Evolutionary conservation across 192 early-diverging fungal species (phyloP).

Genomic region (Backusella psychrophila): DNA sequence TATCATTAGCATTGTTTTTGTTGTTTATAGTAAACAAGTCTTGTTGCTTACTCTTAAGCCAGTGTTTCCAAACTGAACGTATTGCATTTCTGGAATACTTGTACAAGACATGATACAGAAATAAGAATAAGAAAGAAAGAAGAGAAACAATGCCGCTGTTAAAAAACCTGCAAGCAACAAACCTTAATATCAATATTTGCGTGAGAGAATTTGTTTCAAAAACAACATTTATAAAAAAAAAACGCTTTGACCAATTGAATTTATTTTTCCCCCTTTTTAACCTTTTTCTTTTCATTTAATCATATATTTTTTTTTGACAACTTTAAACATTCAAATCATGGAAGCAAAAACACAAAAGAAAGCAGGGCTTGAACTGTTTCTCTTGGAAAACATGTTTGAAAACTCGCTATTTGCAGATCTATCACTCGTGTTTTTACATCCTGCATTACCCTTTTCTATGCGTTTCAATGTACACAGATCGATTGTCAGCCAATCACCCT

Average conservation of each 20-base stretch:
- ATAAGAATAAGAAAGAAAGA: neutral
- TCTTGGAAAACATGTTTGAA: conserved; percentile 28
- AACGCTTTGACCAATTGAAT: neutral
- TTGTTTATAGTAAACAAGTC: neutral
- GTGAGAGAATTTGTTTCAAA: neutral
- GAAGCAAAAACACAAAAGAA: neutral
- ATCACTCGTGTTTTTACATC: conserved; percentile 25
- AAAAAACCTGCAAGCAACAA: neutral
- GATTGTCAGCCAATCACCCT: conserved; percentile 27
- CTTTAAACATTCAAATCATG: neutral
- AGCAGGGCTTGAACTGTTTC: conserved; percentile 7
- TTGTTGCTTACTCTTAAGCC: conserved; percentile 49
- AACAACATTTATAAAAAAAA: neutral
- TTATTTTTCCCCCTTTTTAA: neutral
- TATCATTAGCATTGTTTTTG: neutral
- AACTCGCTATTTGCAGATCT: conserved; percentile 32
- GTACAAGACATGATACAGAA: neutral
- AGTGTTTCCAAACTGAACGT: conserved; percentile 64
- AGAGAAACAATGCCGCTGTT: neutral
- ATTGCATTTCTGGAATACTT: conserved; percentile 57
- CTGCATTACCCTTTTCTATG: conserved; percentile 28
- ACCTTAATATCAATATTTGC: neutral
- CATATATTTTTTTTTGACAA: neutral
- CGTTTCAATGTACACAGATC: conserved; percentile 30
- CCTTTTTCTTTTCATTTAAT: neutral